Evolutionary conservation across 768 basidiomycete genomes (phyloP).

Genomic region (Gloeopeniophorella convolvens): DNA sequence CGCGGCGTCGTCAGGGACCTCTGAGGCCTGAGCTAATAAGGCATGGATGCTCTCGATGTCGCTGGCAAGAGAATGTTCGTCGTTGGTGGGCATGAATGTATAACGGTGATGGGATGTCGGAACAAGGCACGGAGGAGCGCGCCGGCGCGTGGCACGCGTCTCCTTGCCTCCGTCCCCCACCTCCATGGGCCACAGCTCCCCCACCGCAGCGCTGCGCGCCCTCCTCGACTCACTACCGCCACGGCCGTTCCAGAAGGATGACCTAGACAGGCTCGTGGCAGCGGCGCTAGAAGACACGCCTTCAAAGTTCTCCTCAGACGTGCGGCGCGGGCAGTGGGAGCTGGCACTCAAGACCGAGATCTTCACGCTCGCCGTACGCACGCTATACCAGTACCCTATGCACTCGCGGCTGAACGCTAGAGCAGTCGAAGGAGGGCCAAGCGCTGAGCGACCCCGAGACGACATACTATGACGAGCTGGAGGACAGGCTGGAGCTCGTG

Average conservation of each 20-base stretch:
- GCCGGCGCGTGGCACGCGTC: background rate
- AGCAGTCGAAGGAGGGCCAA: constrained; percentile 59
- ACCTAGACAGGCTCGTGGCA: constrained; percentile 14
- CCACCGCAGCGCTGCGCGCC: constrained; percentile 16
- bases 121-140: background rate
- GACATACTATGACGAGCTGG: constrained; percentile 56
- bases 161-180: background rate
- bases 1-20: constrained; percentile 25
- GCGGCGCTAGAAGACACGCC: constrained; percentile 13
- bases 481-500: constrained; percentile 62
- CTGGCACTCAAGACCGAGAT: constrained; percentile 63
- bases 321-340: constrained; percentile 70
- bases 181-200: constrained; percentile 16
- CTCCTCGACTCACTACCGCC: constrained; percentile 9
- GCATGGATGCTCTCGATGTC: constrained; percentile 33
- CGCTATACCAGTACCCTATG: background rate
- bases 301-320: constrained; percentile 39
- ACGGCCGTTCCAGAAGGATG: constrained; percentile 13
- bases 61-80: constrained; percentile 25
- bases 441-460: constrained; percentile 48
- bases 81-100: background rate
- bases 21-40: constrained; percentile 30
- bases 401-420: background rate
- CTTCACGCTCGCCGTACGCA: constrained; percentile 59
- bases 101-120: background rate